These are phyloP conservation scores for Tricholoma matsutake DNA, from an alignment of 768 basidiomycete species.

Conservation along the genomic window DNA sequence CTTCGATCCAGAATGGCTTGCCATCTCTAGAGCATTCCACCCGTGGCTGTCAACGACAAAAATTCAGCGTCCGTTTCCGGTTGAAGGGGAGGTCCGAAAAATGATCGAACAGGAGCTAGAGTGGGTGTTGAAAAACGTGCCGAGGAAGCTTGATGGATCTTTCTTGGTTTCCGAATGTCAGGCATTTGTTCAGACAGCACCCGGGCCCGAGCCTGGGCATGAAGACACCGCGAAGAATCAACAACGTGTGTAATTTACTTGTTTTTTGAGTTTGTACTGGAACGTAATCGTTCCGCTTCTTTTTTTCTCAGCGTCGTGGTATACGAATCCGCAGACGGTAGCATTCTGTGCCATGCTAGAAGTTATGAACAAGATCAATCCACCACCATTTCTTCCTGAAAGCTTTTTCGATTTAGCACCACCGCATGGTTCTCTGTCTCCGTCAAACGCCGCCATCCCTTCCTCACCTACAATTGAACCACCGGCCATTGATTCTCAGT, in stretches of 20 bases:
- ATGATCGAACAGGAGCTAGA: constrained; percentile 56
- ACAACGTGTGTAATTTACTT: constrained; percentile 35
- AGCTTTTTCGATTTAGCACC: too few relatives aligned
- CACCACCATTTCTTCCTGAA: too few relatives aligned
- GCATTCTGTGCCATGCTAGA: constrained; percentile 80
- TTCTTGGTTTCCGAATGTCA: constrained; percentile 55
- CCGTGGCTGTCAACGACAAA: constrained; percentile 62
- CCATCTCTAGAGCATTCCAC: constrained; percentile 85
- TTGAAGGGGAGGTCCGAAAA: constrained; percentile 44
- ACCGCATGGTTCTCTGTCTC: constrained; percentile 1
- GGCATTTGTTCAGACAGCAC: constrained; percentile 65
- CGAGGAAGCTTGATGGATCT: constrained; percentile 28
- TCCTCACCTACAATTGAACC: neutral
- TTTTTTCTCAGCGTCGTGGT: constrained; percentile 56
- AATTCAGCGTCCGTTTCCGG: constrained; percentile 58
- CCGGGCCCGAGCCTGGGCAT: constrained; percentile 37
- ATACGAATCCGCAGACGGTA: constrained; percentile 86
- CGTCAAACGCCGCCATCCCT: neutral
- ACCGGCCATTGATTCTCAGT: neutral
- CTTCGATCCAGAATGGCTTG: constrained; percentile 93
- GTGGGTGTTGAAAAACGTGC: constrained; percentile 68
- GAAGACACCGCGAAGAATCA: constrained; percentile 28
- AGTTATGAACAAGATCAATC: constrained; percentile 65
- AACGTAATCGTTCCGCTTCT: neutral
- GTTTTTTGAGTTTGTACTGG: constrained; percentile 20